Percentiles rank a stretch among this genome's conserved stretches.
These are phyloP conservation scores for Erythrobasidium yunnanense DNA, from an alignment of 768 basidiomycete species.

Conservation along the genomic window DNA sequence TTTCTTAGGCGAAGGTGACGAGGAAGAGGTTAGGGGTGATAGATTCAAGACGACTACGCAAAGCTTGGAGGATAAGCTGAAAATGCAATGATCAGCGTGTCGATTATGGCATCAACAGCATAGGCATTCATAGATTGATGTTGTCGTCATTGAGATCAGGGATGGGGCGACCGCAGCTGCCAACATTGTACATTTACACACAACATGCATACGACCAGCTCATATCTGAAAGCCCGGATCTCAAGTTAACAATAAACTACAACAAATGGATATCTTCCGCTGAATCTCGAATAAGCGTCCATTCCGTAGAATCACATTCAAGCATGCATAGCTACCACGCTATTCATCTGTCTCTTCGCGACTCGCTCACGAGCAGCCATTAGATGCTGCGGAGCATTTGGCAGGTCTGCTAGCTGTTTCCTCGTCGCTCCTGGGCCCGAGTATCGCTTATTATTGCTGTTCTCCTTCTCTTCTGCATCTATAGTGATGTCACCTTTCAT, in stretches of 20 bases:
- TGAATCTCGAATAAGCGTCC: too few species aligned
- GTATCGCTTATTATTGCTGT: not conserved
- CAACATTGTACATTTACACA: too few species aligned
- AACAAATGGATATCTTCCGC: too few species aligned
- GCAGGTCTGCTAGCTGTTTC: not conserved
- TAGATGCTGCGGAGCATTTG: not conserved
- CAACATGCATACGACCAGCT: too few species aligned
- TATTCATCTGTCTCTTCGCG: not conserved
- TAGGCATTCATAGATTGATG: too few species aligned
- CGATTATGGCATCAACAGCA: too few species aligned
- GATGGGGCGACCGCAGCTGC: too few species aligned
- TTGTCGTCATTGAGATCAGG: too few species aligned
- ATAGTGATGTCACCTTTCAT: not conserved
- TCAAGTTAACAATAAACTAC: too few species aligned
- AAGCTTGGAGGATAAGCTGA: not conserved
- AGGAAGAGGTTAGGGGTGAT: not conserved
- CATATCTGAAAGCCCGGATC: too few species aligned
- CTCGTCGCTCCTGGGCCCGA: not conserved
- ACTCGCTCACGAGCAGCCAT: not conserved
- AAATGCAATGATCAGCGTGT: not conserved
- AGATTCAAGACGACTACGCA: not conserved
- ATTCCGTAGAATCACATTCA: too few species aligned
- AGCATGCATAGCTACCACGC: not conserved
- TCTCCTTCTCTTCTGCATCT: slow-evolving; percentile 1
- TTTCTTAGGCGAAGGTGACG: slow-evolving; percentile 12